phyloP scores from a whole-genome alignment of 1,284 basidiomycete genomes.

The Peniophora sp. region DNA sequence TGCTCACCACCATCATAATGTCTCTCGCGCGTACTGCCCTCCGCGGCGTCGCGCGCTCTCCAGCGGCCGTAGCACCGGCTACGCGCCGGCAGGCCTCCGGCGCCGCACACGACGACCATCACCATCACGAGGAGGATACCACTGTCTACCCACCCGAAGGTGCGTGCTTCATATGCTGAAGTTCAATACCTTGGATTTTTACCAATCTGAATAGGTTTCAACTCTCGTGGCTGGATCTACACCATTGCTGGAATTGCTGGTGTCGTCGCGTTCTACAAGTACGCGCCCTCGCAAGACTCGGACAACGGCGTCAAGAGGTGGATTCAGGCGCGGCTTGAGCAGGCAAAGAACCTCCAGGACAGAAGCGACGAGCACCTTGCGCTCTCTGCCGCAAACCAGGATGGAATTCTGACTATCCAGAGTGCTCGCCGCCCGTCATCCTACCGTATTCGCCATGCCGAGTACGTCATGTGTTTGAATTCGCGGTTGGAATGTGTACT shows the following conservation, averaged over 20 bases:
- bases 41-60: conserved; percentile 15
- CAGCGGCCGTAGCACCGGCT: conserved; percentile 16
- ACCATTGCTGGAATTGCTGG: conserved; percentile 39
- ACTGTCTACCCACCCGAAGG: conserved; percentile 53
- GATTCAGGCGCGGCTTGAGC: conserved; percentile 45
- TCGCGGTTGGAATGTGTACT: not conserved
- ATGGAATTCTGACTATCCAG: conserved; percentile 35
- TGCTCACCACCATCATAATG: conserved; percentile 15
- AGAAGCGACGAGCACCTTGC: conserved; percentile 50
- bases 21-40: conserved; percentile 28
- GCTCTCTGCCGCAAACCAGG: conserved; percentile 35
- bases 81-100: conserved; percentile 33
- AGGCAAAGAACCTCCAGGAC: conserved; percentile 41
- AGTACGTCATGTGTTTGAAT: conserved; percentile 40
- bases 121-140: conserved; percentile 31
- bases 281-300: conserved; percentile 49
- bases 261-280: conserved; percentile 53
- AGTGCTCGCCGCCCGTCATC: conserved; percentile 45
- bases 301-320: conserved; percentile 56
- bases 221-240: conserved; percentile 55
- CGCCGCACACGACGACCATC: conserved; percentile 20
- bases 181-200: too few species aligned
- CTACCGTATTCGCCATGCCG: conserved; percentile 58
- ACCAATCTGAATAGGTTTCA: conserved; percentile 40
- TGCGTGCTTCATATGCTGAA: conserved; percentile 18